Conservation (phyloP, 176 grass and related monocot species). For the Metroxylon sagu region DNA sequence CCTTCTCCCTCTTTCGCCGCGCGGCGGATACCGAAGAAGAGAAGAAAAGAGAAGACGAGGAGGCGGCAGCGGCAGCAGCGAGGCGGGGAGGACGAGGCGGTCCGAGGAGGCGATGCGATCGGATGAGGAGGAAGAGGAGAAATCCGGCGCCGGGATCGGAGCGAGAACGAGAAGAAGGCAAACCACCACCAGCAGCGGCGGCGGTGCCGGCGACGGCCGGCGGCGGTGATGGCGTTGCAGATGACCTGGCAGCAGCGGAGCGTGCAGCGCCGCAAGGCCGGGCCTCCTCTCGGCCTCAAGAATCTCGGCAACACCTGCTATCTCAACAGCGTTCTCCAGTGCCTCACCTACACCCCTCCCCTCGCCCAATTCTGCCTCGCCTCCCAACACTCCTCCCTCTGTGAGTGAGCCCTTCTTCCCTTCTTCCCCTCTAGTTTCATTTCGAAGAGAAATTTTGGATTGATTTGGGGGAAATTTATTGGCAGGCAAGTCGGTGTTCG, state of each 20-base stretch:
- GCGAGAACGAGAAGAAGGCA: background rate
- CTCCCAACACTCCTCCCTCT: constrained; percentile 64
- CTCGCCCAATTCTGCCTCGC: constrained; percentile 73
- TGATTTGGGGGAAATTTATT: constrained; percentile 4
- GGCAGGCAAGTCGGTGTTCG: constrained; percentile 65
- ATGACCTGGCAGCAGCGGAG: constrained; percentile 27
- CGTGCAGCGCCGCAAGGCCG: constrained; percentile 32
- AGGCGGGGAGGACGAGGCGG: background rate
- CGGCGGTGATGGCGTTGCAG: constrained; percentile 47
- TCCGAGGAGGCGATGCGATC: constrained; percentile 50
- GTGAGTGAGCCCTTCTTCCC: constrained; percentile 20
- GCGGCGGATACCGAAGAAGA: no score
- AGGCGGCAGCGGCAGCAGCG: background rate
- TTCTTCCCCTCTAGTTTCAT: background rate
- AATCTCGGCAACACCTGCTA: constrained; percentile 98
- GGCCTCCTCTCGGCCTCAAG: constrained; percentile 64
- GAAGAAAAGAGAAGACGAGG: background rate
- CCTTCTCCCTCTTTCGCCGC: no score
- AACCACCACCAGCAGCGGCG: background rate
- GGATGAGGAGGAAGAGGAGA: constrained; percentile 55
- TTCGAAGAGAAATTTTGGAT: background rate
- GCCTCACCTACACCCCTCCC: constrained; percentile 79
- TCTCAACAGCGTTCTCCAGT: constrained; percentile 95
- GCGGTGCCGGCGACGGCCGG: constrained; percentile 5
- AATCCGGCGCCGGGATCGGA: constrained; percentile 11